phyloP scores from a whole-genome alignment of 192 early-diverging fungal species.

The Coemansia sp. region DNA sequence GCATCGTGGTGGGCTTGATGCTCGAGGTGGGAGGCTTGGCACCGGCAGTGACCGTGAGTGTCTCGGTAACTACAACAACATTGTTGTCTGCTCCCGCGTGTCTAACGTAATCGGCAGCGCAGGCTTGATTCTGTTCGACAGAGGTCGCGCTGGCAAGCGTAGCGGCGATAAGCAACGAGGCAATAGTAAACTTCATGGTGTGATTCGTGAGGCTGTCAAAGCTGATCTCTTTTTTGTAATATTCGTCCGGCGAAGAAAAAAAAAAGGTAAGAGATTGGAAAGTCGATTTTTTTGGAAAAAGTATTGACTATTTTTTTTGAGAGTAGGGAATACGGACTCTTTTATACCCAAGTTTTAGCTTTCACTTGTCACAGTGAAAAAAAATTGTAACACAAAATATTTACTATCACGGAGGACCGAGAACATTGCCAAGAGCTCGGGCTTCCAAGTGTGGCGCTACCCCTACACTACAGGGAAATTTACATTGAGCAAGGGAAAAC shows the following conservation, averaged over 20 bases:
- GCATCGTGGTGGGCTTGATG: background rate
- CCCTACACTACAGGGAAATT: background rate
- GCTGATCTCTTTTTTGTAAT: background rate
- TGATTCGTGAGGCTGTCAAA: conserved; percentile 1
- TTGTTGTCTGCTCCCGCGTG: background rate
- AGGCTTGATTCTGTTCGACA: background rate
- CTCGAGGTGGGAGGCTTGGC: background rate
- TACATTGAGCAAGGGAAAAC: background rate
- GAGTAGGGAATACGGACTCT: background rate
- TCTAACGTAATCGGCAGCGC: background rate
- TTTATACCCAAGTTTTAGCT: background rate
- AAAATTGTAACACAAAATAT: background rate
- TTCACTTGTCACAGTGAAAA: background rate
- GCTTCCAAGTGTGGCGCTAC: background rate
- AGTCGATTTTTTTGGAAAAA: background rate
- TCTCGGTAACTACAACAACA: background rate
- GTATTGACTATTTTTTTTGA: background rate
- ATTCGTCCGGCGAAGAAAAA: background rate
- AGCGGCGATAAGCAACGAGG: conserved; percentile 15
- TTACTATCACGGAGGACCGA: background rate
- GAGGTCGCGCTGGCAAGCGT: conserved; percentile 3
- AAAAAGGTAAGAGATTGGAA: background rate
- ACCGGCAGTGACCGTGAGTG: background rate
- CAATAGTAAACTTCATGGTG: conserved; percentile 29
- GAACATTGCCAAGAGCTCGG: background rate